Base-by-base conservation (phyloP, 768 basidiomycete species). In the Boletus sp. region DNA sequence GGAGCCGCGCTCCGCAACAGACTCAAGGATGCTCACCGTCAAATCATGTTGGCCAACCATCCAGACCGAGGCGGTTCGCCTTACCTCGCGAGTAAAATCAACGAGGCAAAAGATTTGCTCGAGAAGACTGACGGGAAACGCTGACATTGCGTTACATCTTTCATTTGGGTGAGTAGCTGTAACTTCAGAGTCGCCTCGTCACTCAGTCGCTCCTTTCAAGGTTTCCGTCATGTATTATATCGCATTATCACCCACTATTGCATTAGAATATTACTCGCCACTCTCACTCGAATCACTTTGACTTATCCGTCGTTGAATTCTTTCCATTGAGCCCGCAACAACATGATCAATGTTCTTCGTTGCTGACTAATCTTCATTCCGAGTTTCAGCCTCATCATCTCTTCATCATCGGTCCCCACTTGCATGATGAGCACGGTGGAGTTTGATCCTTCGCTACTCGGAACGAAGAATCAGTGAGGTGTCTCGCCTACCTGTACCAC, bases 41-140 rank as follows among this genome's bases (percentile, higher is more conserved):
- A 88, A 35, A 90, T 99, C 62, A 99, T 99, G 97, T 81, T 98
- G 47, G 90, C 93, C 29, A 99, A 99, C 74, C 97, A 99, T 75
- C 97, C 97, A 11, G 97, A 99, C 77, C 81, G 97, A 57, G 97
- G 97, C 33, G 97, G 97, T 30, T 91, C 94, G n/a, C 97, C 97
- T 7, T 99, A 98, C 72, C 75, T 98, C 47, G 95, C 97, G 13
- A 94, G 93, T 65, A 98, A 99, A 80, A 96, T 98, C 58, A 99
- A 99, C 72, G 97, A 99, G 68, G 97, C 96, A 0, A 98, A 97
- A 69, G 96, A 93, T 64, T 60, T 96, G 53, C 71, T 97, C 44
- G 94, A 97, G 33, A 91, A 88, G 69, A 79, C 79, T n/a, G 85
- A 87, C 47, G 79, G 80, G 49, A 81, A 76, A 61, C 70, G 69